A percentile compares a stretch with the other conserved stretches of the same genome.
Evolutionary conservation across 805 yeast species (phyloP).

Genomic region (Sugiyamaella mastotermitis): DNA sequence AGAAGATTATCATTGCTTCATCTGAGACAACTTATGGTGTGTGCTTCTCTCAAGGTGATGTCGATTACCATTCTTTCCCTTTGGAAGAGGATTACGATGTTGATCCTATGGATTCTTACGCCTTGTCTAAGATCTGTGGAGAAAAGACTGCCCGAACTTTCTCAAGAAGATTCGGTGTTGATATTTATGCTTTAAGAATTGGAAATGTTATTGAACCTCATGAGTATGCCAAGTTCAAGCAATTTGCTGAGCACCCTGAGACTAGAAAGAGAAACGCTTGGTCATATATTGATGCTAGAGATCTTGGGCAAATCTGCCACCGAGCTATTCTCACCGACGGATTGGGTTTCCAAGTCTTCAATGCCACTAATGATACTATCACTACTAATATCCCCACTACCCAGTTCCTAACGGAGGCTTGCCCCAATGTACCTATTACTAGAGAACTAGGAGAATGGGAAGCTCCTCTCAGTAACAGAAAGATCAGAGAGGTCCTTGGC

Average conservation of each 20-base stretch:
- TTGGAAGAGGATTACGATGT: conserved; percentile 14
- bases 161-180: conserved; percentile 10
- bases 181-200: conserved; percentile 13
- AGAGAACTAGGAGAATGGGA: conserved; percentile 14
- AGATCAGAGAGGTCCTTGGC: conserved; percentile 11
- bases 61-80: conserved; percentile 13
- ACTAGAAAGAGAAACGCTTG: conserved; percentile 15
- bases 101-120: conserved; percentile 15
- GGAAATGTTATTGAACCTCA: conserved; percentile 13
- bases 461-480: conserved; percentile 14
- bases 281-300: conserved; percentile 15
- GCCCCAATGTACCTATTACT: conserved; percentile 11
- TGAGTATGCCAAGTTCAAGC: conserved; percentile 9
- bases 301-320: conserved; percentile 15
- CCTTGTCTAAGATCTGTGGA: conserved; percentile 11
- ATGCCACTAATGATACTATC: conserved; percentile 14
- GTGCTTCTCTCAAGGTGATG: conserved; percentile 15
- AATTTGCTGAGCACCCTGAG: conserved; percentile 6
- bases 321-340: conserved; percentile 8
- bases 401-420: conserved; percentile 11
- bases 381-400: conserved; percentile 12
- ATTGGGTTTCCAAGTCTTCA: conserved; percentile 16
- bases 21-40: conserved; percentile 16
- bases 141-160: conserved; percentile 15
- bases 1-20: conserved; percentile 15